Conservation (phyloP, 1,284 basidiomycete genomes). For the Amylostereum chailletii region DNA sequence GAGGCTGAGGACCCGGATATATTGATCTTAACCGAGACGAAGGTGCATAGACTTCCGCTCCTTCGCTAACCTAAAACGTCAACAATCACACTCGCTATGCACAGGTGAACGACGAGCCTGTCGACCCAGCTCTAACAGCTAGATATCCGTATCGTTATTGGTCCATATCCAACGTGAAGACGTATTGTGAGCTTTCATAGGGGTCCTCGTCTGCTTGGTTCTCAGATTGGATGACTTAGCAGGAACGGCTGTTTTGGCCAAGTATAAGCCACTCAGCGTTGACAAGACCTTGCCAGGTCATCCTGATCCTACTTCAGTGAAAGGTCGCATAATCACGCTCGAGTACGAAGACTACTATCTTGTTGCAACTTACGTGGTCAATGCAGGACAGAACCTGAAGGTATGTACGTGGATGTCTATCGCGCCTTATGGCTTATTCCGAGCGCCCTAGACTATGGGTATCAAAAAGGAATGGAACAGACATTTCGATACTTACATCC, state of each 20-base stretch:
- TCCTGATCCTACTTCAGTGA: conserved; percentile 51
- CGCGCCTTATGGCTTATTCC: background rate
- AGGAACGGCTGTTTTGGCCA: conserved; percentile 77
- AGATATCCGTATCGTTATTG: conserved; percentile 68
- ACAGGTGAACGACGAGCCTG: conserved; percentile 60
- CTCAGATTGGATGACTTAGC: conserved; percentile 31
- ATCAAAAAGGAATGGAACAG: conserved; percentile 71
- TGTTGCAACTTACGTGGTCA: conserved; percentile 83
- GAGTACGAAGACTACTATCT: conserved; percentile 71
- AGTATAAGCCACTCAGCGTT: conserved; percentile 64
- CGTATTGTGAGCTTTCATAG: conserved; percentile 45
- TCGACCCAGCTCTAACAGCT: conserved; percentile 43
- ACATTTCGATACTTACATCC: conserved; percentile 68
- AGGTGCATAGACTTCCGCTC: conserved; percentile 31
- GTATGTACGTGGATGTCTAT: conserved; percentile 24
- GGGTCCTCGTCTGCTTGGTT: too few species aligned
- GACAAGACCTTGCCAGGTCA: conserved; percentile 64
- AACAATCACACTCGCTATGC: background rate
- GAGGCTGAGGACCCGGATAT: conserved; percentile 80
- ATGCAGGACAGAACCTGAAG: conserved; percentile 76
- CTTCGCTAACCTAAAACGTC: background rate
- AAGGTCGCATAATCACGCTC: conserved; percentile 73
- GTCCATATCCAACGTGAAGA: conserved; percentile 68
- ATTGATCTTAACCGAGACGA: conserved; percentile 75
- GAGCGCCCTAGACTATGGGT: conserved; percentile 47